These are phyloP conservation scores for Terana coerulea DNA, from an alignment of 768 basidiomycete genomes.

Conservation along the genomic window DNA sequence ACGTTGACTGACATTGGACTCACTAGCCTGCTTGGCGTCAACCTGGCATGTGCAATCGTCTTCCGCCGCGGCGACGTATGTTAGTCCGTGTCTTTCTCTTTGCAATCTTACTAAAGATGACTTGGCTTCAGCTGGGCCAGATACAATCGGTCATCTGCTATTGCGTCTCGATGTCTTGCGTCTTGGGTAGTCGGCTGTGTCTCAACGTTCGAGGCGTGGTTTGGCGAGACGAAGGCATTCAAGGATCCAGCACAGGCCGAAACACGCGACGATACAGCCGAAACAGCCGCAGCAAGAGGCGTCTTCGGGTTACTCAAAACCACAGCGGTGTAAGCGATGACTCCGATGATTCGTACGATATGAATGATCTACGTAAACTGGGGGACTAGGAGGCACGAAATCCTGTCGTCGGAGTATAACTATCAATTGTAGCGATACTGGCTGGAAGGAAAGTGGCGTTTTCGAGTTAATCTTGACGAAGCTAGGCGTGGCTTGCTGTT, in stretches of 20 bases:
- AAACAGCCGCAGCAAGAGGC: background rate
- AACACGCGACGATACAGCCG: too few species aligned
- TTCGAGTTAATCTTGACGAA: too few species aligned
- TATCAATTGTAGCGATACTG: too few species aligned
- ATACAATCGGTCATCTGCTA: conserved; percentile 56
- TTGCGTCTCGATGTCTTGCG: conserved; percentile 54
- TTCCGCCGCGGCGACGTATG: conserved; percentile 24
- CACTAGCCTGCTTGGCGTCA: conserved; percentile 52
- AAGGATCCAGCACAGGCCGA: too few species aligned
- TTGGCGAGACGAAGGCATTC: conserved; percentile 11
- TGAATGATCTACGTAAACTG: conserved; percentile 4
- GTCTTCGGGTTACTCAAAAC: too few species aligned
- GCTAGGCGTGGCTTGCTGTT: too few species aligned
- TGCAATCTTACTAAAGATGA: too few species aligned
- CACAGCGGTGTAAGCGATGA: background rate
- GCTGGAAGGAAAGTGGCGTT: too few species aligned
- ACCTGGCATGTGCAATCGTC: conserved; percentile 40
- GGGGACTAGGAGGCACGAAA: background rate
- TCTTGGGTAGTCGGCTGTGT: conserved; percentile 51
- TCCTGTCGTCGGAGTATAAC: too few species aligned
- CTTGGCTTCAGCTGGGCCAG: too few species aligned
- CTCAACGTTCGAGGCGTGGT: conserved; percentile 46
- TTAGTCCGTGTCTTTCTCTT: too few species aligned
- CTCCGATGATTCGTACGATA: background rate
- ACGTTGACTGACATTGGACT: too few species aligned